Conservation (phyloP, 2,329 filamentous ascomycete genomes). For the Trichophyton benhamiae region DNA sequence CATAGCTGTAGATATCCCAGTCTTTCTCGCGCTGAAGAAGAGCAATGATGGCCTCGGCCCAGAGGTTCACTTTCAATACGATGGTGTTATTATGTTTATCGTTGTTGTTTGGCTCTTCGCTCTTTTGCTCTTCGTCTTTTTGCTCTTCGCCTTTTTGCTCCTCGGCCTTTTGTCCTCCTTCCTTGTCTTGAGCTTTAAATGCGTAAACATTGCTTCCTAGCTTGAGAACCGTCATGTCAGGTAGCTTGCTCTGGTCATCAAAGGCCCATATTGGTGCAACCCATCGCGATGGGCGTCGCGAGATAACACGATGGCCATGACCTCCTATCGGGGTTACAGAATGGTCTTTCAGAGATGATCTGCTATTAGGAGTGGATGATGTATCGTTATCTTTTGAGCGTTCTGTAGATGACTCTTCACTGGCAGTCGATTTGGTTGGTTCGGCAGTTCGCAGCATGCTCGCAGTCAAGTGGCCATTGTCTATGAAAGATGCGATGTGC, state of each 20-base stretch:
- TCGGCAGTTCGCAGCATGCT: constrained; percentile 54
- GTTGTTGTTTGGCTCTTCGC: no score
- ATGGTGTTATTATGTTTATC: constrained; percentile 23
- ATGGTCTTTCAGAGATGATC: constrained; percentile 23
- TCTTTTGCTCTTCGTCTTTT: no score
- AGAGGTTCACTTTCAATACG: constrained; percentile 49
- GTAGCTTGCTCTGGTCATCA: constrained; percentile 41
- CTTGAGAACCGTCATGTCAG: constrained; percentile 39
- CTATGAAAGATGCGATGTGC: constrained; percentile 56
- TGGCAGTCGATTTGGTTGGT: constrained; percentile 34
- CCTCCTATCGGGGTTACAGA: constrained; percentile 22
- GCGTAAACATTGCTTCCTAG: constrained; percentile 42
- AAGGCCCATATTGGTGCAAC: constrained; percentile 45
- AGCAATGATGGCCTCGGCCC: constrained; percentile 66
- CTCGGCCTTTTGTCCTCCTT: constrained; percentile 13
- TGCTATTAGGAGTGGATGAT: constrained; percentile 18
- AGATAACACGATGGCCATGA: constrained; percentile 23
- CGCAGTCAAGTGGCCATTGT: constrained; percentile 60
- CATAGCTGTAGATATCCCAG: constrained; percentile 89
- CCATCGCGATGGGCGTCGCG: constrained; percentile 24
- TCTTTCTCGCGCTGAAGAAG: constrained; percentile 63
- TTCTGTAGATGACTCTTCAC: constrained; percentile 31
- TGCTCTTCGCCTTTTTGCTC: no score
- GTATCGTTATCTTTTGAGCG: constrained; percentile 27
- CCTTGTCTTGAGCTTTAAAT: constrained; percentile 29